Evolutionary conservation across 345 rosid species (phyloP).

Genomic region (Salix suchowensis): DNA sequence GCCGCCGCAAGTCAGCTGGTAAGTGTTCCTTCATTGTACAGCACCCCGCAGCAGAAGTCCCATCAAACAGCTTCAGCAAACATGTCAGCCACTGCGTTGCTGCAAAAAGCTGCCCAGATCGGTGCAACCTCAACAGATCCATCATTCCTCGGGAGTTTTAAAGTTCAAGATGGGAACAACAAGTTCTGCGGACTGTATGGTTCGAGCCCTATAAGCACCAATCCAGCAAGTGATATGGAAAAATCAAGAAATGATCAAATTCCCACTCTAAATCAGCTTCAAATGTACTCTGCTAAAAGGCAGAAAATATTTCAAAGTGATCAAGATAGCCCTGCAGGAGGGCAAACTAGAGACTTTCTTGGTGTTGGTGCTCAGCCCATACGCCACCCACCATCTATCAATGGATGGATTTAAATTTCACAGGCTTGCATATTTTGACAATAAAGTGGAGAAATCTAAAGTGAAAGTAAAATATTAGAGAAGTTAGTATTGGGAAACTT

Average conservation of each 20-base stretch:
- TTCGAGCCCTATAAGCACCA: constrained; percentile 20
- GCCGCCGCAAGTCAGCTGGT: constrained; percentile 23
- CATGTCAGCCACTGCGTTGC: constrained; percentile 92
- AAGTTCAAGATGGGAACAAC: constrained; percentile 43
- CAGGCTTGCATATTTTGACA: neutral
- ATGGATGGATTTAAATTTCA: constrained; percentile 57
- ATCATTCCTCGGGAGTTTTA: constrained; percentile 45
- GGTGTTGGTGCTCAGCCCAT: constrained; percentile 74
- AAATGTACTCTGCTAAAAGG: constrained; percentile 54
- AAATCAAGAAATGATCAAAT: neutral
- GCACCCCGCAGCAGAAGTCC: constrained; percentile 44
- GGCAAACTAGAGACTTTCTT: constrained; percentile 87
- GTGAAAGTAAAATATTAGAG: neutral
- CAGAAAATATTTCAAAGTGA: constrained; percentile 33
- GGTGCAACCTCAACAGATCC: constrained; percentile 63
- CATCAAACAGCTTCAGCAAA: constrained; percentile 36
- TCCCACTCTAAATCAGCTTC: constrained; percentile 26
- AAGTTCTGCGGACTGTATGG: constrained; percentile 48
- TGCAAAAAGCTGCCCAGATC: constrained; percentile 90
- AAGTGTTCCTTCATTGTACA: constrained; percentile 73
- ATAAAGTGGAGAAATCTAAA: constrained; percentile 10
- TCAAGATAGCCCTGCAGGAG: constrained; percentile 33
- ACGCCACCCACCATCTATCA: constrained; percentile 54
- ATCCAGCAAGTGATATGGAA: constrained; percentile 20
- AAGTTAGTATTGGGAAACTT: constrained; percentile 25